Conservation (phyloP, 2,329 filamentous ascomycete species). For the Colletotrichum sp. region DNA sequence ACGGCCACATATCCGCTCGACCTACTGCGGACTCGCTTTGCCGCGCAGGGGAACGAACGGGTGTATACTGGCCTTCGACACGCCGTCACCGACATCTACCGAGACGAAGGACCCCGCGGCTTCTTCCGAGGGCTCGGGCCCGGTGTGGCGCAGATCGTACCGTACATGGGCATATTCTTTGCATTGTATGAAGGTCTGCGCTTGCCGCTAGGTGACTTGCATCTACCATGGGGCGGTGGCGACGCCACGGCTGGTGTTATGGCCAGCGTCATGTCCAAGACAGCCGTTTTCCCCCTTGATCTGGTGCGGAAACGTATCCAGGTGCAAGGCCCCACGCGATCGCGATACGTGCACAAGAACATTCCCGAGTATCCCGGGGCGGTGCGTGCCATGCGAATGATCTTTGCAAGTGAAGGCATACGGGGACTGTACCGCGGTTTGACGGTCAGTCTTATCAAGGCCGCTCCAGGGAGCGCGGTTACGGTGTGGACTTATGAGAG, state of each 20-base stretch:
- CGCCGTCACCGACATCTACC: slow-evolving; percentile 75
- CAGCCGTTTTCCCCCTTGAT: slow-evolving; percentile 89
- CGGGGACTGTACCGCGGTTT: slow-evolving; percentile 87
- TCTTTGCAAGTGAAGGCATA: slow-evolving; percentile 74
- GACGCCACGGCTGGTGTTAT: slow-evolving; percentile 84
- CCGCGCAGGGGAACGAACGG: slow-evolving; percentile 83
- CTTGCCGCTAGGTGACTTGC: slow-evolving; percentile 56
- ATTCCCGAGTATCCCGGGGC: slow-evolving; percentile 84
- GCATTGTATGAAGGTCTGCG: slow-evolving; percentile 82
- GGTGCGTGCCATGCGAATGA: slow-evolving; percentile 67
- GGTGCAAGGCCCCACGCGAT: slow-evolving; percentile 88
- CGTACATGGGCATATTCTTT: slow-evolving; percentile 98
- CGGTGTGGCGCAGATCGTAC: slow-evolving; percentile 85
- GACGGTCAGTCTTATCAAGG: slow-evolving; percentile 88
- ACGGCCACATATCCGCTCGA: slow-evolving; percentile 90
- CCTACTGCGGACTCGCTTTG: slow-evolving; percentile 90
- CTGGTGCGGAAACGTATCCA: slow-evolving; percentile 92
- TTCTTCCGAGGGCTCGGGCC: slow-evolving; percentile 90
- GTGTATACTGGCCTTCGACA: slow-evolving; percentile 77
- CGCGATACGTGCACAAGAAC: slow-evolving; percentile 80
- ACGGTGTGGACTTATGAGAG: slow-evolving; percentile 96
- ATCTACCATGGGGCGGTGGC: slow-evolving; percentile 74
- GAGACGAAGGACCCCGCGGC: slow-evolving; percentile 75
- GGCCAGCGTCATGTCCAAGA: slow-evolving; percentile 85
- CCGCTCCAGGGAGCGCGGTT: slow-evolving; percentile 88